These are phyloP conservation scores for Penstemon newberryi DNA, from an alignment of 257 asterid species.

Conservation along the genomic window DNA sequence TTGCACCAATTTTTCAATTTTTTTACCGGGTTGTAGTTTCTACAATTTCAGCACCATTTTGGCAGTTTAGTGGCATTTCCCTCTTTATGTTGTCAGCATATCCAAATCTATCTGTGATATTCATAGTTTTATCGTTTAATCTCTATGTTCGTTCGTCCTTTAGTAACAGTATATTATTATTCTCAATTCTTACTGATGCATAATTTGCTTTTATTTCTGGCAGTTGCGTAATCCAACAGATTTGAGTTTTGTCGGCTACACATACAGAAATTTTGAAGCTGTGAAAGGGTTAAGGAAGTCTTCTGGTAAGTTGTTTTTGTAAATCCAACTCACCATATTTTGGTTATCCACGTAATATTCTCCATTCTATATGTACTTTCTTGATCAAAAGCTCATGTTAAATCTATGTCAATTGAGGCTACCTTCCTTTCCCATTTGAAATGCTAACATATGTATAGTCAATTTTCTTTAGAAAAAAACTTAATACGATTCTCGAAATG, in stretches of 20 bases:
- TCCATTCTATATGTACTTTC: neutral
- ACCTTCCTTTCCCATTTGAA: neutral
- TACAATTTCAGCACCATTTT: neutral
- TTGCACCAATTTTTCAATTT: neutral
- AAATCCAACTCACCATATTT: slow-evolving; percentile 2
- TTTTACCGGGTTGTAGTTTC: neutral
- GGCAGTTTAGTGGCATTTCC: neutral
- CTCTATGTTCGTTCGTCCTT: neutral
- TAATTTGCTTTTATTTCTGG: slow-evolving; percentile 24
- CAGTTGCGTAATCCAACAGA: slow-evolving; percentile 66
- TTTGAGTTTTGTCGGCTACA: slow-evolving; percentile 80
- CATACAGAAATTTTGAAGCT: slow-evolving; percentile 77
- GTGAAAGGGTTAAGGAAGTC: slow-evolving; percentile 54
- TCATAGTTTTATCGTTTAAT: neutral
- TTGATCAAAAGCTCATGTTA: neutral
- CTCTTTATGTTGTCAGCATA: neutral
- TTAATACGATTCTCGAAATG: too few relatives aligned
- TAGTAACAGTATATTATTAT: neutral
- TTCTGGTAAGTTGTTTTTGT: slow-evolving; percentile 37
- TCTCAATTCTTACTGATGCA: neutral
- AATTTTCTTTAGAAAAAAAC: too few relatives aligned
- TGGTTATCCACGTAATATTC: neutral
- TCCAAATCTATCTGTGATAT: neutral
- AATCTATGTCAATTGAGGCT: neutral
- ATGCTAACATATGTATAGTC: neutral